Conservation (phyloP, 169 alveolate species). For the Cryptosporidium ryanae region DNA sequence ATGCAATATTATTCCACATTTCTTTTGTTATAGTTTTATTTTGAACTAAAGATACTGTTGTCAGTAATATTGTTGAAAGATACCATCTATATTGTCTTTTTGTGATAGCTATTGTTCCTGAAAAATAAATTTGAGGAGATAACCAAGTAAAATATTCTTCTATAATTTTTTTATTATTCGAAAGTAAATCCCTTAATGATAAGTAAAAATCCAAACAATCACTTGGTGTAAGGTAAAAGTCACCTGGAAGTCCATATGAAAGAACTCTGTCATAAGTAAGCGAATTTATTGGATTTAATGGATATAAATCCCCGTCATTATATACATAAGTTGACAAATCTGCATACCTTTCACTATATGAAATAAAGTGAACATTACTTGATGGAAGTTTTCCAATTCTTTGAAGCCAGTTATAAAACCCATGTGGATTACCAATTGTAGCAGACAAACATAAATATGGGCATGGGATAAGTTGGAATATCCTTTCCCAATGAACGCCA, state of each 20-base stretch:
- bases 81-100: conserved; percentile 84
- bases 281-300: conserved; percentile 53
- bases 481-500: conserved; percentile 77
- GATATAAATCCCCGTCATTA: conserved; percentile 62
- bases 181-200: conserved; percentile 26
- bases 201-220: conserved; percentile 67
- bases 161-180: conserved; percentile 25
- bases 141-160: conserved; percentile 76
- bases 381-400: conserved; percentile 75
- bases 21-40: conserved; percentile 24
- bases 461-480: conserved; percentile 88
- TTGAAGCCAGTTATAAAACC: conserved; percentile 85
- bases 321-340: conserved; percentile 84
- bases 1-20: conserved; percentile 41
- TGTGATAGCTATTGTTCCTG: conserved; percentile 83
- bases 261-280: conserved; percentile 65
- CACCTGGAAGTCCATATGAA: conserved; percentile 74
- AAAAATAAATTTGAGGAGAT: conserved; percentile 80
- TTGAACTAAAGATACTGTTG: conserved; percentile 29
- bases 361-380: conserved; percentile 81
- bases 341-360: conserved; percentile 85
- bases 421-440: conserved; percentile 89
- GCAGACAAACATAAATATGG: conserved; percentile 93
- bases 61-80: conserved; percentile 35
- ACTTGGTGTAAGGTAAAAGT: conserved; percentile 77